Base-by-base conservation (phyloP, 176 grass and related monocot species). In the Cocos nucifera region DNA sequence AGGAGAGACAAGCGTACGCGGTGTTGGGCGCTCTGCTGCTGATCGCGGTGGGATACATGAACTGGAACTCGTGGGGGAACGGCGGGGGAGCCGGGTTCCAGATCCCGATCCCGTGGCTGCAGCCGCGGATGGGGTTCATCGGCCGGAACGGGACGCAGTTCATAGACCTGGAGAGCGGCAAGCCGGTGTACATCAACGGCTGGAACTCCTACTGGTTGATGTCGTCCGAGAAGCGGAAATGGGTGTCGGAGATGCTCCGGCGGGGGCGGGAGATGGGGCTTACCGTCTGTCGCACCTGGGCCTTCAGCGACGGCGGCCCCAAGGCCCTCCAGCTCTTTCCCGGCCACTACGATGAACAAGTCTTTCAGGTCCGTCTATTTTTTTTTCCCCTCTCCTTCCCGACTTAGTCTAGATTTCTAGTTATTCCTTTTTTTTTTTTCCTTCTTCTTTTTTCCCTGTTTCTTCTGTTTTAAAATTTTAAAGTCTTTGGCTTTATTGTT, bases 131-230 rank as follows among this genome's bases (percentile, higher is more conserved):
- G 74, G 67, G 80, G 5, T 90, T 96, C 78, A 63, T 64, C 30
- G 75, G 57, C 39, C 77, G 86, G 60, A 71, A 66, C 51, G 80
- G 77, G 24, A 87, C 91, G 53, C 69, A 61, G 26, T 96, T 96
- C 75, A 69, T 85, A 16, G 83, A 96, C 80, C 54, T 70, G 51
- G 19, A 3, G 14, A 80, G 74, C 50, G 75, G 83, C 12, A 54
- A 56, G n/a, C 83, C 86, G 17, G 53, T 96, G 22, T 96, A 96
- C 54, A 10, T 90, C 64, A 96, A 96, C 65, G 91, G 83, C 20
- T 96, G 91, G 91, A 96, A 96, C 83, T 96, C 91, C 30, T 90
- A 96, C 80, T 96, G 91, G 91, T 57, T 96, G 24, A 73, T 90
- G 25, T 84, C 80, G 17, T 56, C 80, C 25, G 53, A 54, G 20